Conservation (phyloP, 345 rosid genomes). For the Acer negundo region DNA sequence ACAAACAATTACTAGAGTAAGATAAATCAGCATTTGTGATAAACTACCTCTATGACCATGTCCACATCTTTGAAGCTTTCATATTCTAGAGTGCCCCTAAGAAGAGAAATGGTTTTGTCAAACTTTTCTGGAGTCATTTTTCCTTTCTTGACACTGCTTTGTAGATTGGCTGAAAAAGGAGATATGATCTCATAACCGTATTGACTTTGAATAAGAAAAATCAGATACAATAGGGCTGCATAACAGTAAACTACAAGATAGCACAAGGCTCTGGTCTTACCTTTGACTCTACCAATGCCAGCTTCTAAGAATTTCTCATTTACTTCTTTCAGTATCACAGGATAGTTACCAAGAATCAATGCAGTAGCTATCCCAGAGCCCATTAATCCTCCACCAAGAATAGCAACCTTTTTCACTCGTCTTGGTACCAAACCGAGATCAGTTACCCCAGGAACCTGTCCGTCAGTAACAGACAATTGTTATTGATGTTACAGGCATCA, state of each 20-base stretch:
- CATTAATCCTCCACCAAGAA: constrained; percentile 97
- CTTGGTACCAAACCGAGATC: constrained; percentile 77
- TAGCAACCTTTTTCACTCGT: constrained; percentile 73
- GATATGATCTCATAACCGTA: constrained; percentile 14
- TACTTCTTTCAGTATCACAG: constrained; percentile 88
- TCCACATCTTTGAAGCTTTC: constrained; percentile 88
- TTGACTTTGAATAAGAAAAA: constrained; percentile 9
- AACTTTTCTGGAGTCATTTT: constrained; percentile 77
- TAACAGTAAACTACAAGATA: neutral
- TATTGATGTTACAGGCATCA: neutral
- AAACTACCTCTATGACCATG: constrained; percentile 89
- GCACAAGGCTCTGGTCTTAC: constrained; percentile 33
- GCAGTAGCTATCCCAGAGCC: constrained; percentile 99
- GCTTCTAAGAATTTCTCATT: constrained; percentile 84
- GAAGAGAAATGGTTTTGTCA: constrained; percentile 74
- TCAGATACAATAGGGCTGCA: neutral
- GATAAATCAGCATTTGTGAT: neutral
- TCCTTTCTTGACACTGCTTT: constrained; percentile 86
- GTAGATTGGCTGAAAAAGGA: constrained; percentile 72
- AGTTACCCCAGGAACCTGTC: constrained; percentile 87
- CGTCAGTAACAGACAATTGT: constrained; percentile 18
- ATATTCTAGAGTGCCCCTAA: constrained; percentile 79
- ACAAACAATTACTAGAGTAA: neutral
- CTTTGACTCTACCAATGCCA: constrained; percentile 84
- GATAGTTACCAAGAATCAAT: constrained; percentile 74